Percentiles rank a stretch among this genome's conserved stretches.
phyloP scores from a whole-genome alignment of 768 basidiomycete genomes.

The Neoboletus magnificus region DNA sequence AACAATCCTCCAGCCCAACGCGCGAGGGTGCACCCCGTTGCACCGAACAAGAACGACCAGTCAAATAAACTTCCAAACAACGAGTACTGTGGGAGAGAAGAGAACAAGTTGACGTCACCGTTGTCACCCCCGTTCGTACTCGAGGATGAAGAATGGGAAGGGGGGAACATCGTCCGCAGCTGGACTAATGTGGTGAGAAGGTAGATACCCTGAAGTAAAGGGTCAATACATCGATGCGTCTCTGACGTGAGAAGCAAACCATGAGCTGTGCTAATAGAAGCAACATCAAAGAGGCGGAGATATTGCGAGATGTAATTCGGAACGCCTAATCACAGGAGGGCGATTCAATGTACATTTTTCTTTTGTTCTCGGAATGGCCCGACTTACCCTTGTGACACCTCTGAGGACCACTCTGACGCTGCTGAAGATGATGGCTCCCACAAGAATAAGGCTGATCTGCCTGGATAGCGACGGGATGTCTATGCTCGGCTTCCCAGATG shows the following conservation, averaged over 20 bases:
- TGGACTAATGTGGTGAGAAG: conserved; percentile 81
- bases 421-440: conserved; percentile 72
- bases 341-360: neutral
- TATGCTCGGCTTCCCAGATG: conserved; percentile 28
- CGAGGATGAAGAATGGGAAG: conserved; percentile 32
- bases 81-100: conserved; percentile 69
- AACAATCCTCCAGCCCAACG: conserved; percentile 51
- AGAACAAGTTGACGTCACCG: conserved; percentile 51
- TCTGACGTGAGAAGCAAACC: conserved; percentile 42
- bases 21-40: conserved; percentile 42
- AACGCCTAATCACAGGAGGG: conserved; percentile 41
- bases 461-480: conserved; percentile 43
- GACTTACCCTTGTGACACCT: conserved; percentile 58
- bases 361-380: neutral
- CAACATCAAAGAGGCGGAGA: conserved; percentile 74
- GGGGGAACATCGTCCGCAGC: conserved; percentile 76
- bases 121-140: conserved; percentile 6
- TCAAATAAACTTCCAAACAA: conserved; percentile 75
- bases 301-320: conserved; percentile 61
- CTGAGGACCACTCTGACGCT: conserved; percentile 68
- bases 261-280: conserved; percentile 79
- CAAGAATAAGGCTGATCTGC: conserved; percentile 63
- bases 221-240: neutral
- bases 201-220: conserved; percentile 63
- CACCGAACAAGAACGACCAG: conserved; percentile 64